These are phyloP conservation scores for Rosa lucieae DNA, from an alignment of 306 rosid species.

Conservation along the genomic window DNA sequence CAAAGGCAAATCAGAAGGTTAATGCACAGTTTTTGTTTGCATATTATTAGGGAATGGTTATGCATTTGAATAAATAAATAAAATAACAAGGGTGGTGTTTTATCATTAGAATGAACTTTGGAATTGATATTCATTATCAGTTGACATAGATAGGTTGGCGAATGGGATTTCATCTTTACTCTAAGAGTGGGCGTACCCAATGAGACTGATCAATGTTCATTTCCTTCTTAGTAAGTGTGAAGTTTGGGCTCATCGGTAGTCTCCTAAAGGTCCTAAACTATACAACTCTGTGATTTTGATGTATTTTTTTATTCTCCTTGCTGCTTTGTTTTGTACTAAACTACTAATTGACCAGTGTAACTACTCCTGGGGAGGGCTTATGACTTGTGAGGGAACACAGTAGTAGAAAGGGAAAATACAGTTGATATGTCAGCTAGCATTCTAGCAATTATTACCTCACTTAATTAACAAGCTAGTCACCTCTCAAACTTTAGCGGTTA, in stretches of 20 bases:
- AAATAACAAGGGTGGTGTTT: no score
- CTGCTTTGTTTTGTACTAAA: not conserved
- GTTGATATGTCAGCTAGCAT: not conserved
- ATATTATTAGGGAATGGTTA: not conserved
- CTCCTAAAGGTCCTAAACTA: not conserved
- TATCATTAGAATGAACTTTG: no score
- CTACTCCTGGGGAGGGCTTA: not conserved
- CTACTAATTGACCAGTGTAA: no score
- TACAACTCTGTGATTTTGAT: not conserved
- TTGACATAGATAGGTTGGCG: no score
- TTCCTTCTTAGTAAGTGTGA: not conserved
- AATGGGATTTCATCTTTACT: no score
- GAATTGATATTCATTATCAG: no score
- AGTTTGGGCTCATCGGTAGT: not conserved
- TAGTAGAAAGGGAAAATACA: not conserved
- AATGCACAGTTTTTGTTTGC: not conserved
- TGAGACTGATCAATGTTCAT: not conserved
- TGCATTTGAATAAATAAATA: not conserved
- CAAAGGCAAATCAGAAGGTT: not conserved
- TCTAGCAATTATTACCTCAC: not conserved
- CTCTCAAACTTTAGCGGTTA: not conserved
- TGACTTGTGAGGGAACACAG: not conserved
- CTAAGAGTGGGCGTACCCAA: not conserved
- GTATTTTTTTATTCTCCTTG: not conserved
- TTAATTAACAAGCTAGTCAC: conserved; percentile 1